A percentile compares a stretch with the other conserved stretches of the same genome.
Evolutionary conservation across 345 rosid genomes (phyloP).

Genomic region (Mangifera indica): DNA sequence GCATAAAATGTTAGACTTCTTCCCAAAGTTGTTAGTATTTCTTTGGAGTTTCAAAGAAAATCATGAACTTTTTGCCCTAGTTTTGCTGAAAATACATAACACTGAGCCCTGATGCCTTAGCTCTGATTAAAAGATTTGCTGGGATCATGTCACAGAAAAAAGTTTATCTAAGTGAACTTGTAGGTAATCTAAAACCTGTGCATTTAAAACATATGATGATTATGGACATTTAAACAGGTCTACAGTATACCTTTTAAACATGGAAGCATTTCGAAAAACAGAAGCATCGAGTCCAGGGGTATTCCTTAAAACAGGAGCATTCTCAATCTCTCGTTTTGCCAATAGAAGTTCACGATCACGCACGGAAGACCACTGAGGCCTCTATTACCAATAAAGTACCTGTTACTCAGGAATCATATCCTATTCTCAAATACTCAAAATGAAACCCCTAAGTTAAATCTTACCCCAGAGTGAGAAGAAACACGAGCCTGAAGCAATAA

Average conservation of each 20-base stretch:
- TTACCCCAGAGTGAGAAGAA: slow-evolving; percentile 53
- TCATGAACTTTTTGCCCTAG: neutral
- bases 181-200: neutral
- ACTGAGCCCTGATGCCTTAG: neutral
- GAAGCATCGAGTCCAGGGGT: slow-evolving; percentile 43
- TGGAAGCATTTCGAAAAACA: slow-evolving; percentile 65
- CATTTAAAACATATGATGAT: neutral
- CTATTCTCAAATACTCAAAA: slow-evolving; percentile 13
- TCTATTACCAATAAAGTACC: slow-evolving; percentile 40
- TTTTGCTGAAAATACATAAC: neutral
- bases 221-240: slow-evolving; percentile 4
- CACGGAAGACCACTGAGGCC: slow-evolving; percentile 47
- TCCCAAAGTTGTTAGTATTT: neutral
- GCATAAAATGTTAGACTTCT: neutral
- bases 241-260: slow-evolving; percentile 68
- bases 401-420: slow-evolving; percentile 12
- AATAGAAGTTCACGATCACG: slow-evolving; percentile 60
- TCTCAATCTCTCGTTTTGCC: slow-evolving; percentile 54
- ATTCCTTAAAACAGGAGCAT: slow-evolving; percentile 41
- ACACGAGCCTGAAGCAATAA: slow-evolving; percentile 42
- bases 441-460: slow-evolving; percentile 17
- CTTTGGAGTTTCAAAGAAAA: neutral
- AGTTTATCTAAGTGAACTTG: neutral
- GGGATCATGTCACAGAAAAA: neutral
- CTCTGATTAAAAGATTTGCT: neutral